A percentile compares a stretch with the other conserved stretches of the same genome.
Conservation (phyloP, 345 rosid genomes). For the Salix koriyanagi region DNA sequence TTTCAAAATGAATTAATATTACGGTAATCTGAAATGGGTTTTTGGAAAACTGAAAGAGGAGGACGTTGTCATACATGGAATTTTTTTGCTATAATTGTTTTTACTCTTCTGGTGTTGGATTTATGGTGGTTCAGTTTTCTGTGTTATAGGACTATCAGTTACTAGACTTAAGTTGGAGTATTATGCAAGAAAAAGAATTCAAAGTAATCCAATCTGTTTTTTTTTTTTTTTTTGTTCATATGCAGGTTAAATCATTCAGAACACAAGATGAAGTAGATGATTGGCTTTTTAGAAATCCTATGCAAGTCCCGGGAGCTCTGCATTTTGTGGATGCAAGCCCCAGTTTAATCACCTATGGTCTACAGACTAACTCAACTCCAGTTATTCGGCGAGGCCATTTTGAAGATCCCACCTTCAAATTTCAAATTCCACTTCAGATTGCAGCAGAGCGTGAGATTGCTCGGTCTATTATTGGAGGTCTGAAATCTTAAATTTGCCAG, state of each 20-base stretch:
- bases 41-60: neutral
- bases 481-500: neutral
- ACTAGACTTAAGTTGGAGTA: too few species aligned
- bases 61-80: neutral
- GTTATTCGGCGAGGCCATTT: conserved; percentile 41
- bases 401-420: conserved; percentile 85
- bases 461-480: conserved; percentile 72
- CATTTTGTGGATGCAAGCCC: conserved; percentile 55
- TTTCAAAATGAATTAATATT: neutral
- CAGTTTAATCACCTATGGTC: conserved; percentile 65
- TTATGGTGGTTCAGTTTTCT: too few species aligned
- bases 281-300: conserved; percentile 60
- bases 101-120: too few species aligned
- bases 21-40: neutral
- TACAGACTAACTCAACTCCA: conserved; percentile 82
- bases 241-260: conserved; percentile 59
- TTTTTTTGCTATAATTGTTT: too few species aligned
- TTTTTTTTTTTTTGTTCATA: neutral
- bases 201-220: neutral
- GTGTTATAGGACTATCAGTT: too few species aligned
- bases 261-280: conserved; percentile 51
- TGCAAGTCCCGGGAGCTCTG: conserved; percentile 67
- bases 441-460: conserved; percentile 95
- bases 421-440: conserved; percentile 81
- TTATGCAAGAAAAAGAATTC: neutral